Percentiles rank a stretch among this genome's conserved stretches.
Evolutionary conservation across 1,284 basidiomycete genomes (phyloP).

Genomic region (Ceratobasidium sp.): DNA sequence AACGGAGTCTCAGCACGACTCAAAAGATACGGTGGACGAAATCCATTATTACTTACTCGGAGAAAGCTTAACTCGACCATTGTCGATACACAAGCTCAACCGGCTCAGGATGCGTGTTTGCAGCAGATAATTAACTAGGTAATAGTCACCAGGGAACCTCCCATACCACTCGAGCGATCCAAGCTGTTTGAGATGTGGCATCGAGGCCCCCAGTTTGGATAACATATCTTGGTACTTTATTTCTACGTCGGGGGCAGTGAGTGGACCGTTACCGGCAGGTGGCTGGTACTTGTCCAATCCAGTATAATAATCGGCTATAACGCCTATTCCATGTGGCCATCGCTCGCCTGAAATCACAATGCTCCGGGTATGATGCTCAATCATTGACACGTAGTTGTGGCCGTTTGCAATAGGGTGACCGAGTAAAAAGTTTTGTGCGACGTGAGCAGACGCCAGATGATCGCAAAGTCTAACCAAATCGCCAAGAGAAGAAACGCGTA

Average conservation of each 20-base stretch:
- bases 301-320: not conserved
- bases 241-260: slow-evolving; percentile 9
- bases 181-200: slow-evolving; percentile 19
- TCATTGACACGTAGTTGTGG: slow-evolving; percentile 18
- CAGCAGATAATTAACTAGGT: slow-evolving; percentile 5
- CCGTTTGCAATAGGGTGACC: not conserved
- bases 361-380: slow-evolving; percentile 10
- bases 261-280: not conserved
- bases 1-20: not conserved
- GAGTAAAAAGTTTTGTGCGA: slow-evolving; percentile 11
- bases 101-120: slow-evolving; percentile 1
- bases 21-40: not conserved
- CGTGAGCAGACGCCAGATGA: slow-evolving; percentile 15
- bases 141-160: slow-evolving; percentile 32
- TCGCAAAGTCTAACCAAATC: slow-evolving; percentile 19
- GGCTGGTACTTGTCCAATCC: slow-evolving; percentile 21
- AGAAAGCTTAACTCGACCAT: not conserved
- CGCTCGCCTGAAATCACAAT: not conserved
- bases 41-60: not conserved
- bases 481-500: slow-evolving; percentile 12
- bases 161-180: slow-evolving; percentile 27
- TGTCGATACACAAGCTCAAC: slow-evolving; percentile 12
- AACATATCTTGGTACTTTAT: slow-evolving; percentile 14
- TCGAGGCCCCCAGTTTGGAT: slow-evolving; percentile 17
- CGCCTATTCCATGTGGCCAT: slow-evolving; percentile 1